phyloP scores from a whole-genome alignment of 805 yeast genomes.

The Candida michaelii region DNA sequence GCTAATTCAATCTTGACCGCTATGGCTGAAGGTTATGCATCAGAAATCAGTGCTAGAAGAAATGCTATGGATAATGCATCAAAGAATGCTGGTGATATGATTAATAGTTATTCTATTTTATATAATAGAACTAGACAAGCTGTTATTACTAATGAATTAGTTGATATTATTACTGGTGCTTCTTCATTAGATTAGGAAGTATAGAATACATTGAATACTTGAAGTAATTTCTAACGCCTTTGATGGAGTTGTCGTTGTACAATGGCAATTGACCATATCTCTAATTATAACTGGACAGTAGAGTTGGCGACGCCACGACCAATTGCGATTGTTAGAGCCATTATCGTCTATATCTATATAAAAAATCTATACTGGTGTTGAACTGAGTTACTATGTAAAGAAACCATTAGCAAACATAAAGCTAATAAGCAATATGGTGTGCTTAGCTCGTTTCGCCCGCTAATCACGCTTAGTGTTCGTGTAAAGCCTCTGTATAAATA shows the following conservation, averaged over 20 bases:
- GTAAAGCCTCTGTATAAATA: constrained; percentile 64
- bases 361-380: too few relatives aligned
- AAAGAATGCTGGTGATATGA: constrained; percentile 99
- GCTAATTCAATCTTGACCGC: constrained; percentile 90
- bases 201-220: background rate
- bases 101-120: constrained; percentile 90
- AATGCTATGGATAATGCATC: constrained; percentile 99
- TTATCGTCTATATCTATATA: background rate
- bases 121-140: constrained; percentile 99
- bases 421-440: too few relatives aligned
- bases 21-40: constrained; percentile 96
- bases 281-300: too few relatives aligned
- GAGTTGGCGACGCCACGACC: too few relatives aligned
- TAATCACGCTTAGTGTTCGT: constrained; percentile 57
- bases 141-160: constrained; percentile 98
- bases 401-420: too few relatives aligned
- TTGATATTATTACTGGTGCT: constrained; percentile 99
- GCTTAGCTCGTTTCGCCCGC: background rate
- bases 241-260: too few relatives aligned
- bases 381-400: too few relatives aligned
- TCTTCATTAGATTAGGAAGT: constrained; percentile 80
- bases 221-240: too few relatives aligned
- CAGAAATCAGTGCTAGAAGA: constrained; percentile 98
- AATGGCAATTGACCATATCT: too few relatives aligned
- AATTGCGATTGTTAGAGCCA: too few relatives aligned